phyloP scores from a whole-genome alignment of 2,329 filamentous ascomycete genomes.

The Penicillium sp. region DNA sequence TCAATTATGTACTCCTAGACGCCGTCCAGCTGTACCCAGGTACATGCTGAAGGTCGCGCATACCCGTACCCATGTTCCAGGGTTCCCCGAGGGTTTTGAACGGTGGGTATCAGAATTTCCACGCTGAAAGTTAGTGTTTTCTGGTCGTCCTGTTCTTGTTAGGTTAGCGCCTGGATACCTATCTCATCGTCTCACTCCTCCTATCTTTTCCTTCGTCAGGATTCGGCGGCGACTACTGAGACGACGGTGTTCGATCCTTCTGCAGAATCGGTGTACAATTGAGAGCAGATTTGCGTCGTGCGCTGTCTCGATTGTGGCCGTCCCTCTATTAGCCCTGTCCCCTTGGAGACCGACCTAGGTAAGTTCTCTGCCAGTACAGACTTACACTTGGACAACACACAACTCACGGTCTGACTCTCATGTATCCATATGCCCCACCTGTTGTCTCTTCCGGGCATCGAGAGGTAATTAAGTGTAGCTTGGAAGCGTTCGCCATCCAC shows the following conservation, averaged over 20 bases:
- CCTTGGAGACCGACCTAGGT: too few relatives aligned
- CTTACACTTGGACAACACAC: constrained; percentile 6
- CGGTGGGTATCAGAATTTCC: constrained; percentile 8
- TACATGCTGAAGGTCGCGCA: constrained; percentile 8
- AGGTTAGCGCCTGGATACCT: background rate
- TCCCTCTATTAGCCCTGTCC: too few relatives aligned
- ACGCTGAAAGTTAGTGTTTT: background rate
- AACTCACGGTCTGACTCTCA: constrained; percentile 17
- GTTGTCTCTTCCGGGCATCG: constrained; percentile 21
- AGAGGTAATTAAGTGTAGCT: constrained; percentile 21
- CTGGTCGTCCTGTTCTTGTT: background rate
- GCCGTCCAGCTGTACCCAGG: too few relatives aligned
- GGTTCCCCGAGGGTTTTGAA: constrained; percentile 4
- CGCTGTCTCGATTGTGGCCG: constrained; percentile 19
- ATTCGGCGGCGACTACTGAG: constrained; percentile 15
- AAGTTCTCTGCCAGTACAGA: constrained; percentile 1
- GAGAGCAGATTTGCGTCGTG: constrained; percentile 7
- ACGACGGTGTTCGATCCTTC: constrained; percentile 14
- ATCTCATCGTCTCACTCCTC: background rate
- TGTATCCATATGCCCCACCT: constrained; percentile 30
- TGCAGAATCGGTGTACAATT: constrained; percentile 4
- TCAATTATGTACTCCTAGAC: too few relatives aligned
- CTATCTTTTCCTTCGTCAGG: constrained; percentile 12
- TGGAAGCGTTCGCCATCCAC: constrained; percentile 5
- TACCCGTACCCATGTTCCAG: constrained; percentile 6